Conservation (phyloP, 2,329 filamentous ascomycete species). For the Helotiales sp. region DNA sequence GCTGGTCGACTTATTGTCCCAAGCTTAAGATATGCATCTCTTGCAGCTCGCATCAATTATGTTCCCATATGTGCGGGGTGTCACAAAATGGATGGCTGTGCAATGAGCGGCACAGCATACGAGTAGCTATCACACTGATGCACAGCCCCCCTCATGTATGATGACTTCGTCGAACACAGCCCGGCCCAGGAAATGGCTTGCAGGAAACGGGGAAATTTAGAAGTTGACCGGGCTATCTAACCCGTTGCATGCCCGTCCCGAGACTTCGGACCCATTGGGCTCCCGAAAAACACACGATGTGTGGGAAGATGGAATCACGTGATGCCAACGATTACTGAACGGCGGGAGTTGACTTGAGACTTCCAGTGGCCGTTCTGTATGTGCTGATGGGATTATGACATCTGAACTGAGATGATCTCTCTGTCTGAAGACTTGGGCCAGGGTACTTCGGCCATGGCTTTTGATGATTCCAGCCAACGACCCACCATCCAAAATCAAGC, state of each 20-base stretch:
- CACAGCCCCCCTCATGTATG: constrained; percentile 5
- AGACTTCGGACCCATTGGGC: not conserved
- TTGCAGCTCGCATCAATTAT: constrained; percentile 1
- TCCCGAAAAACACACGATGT: not conserved
- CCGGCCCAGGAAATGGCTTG: not conserved
- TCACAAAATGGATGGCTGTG: constrained; percentile 12
- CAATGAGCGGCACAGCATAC: constrained; percentile 7
- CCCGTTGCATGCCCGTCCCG: not conserved
- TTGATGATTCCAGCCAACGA: not conserved
- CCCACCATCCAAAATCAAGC: not conserved
- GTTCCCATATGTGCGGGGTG: not conserved
- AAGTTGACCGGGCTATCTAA: not conserved
- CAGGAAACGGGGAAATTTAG: not conserved
- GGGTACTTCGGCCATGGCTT: not conserved
- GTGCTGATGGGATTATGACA: not conserved
- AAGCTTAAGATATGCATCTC: not conserved
- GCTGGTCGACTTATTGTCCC: not conserved
- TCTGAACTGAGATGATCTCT: not conserved
- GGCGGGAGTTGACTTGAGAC: too few species aligned
- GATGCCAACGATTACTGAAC: too few species aligned
- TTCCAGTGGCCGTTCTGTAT: not conserved
- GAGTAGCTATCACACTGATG: constrained; percentile 5
- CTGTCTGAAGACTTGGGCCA: not conserved
- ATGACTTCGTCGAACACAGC: not conserved
- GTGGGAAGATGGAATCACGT: too few species aligned